These are phyloP conservation scores for Kodamaea leandrae DNA, from an alignment of 805 yeast species.

Conservation along the genomic window DNA sequence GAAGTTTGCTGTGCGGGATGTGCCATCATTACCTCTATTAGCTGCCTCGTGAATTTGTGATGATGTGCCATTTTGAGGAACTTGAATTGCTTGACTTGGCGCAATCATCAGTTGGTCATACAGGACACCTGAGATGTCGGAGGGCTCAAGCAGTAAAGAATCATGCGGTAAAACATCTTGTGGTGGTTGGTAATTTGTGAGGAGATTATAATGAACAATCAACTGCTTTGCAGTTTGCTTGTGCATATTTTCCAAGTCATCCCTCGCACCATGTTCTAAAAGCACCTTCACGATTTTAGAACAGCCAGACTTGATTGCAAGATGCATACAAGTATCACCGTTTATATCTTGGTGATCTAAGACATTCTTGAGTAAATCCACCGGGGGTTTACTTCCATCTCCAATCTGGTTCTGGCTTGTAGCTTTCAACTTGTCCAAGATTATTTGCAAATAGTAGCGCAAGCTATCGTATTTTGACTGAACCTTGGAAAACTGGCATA, in stretches of 20 bases:
- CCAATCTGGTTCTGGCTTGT: slow-evolving; percentile 28
- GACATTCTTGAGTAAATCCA: slow-evolving; percentile 59
- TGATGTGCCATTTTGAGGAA: neutral
- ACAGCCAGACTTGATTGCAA: slow-evolving; percentile 70
- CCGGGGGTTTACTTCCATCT: slow-evolving; percentile 37
- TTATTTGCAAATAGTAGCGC: slow-evolving; percentile 72
- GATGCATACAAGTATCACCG: slow-evolving; percentile 84
- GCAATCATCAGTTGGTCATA: slow-evolving; percentile 8
- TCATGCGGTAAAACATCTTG: slow-evolving; percentile 3
- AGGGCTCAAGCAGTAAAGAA: neutral
- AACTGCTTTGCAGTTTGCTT: slow-evolving; percentile 45
- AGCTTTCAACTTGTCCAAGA: slow-evolving; percentile 68
- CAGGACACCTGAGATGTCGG: slow-evolving; percentile 5
- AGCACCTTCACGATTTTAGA: slow-evolving; percentile 73
- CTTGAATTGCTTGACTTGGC: slow-evolving; percentile 1
- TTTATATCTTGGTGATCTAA: slow-evolving; percentile 74
- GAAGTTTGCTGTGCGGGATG: neutral
- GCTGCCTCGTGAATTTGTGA: neutral
- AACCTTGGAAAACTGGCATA: slow-evolving; percentile 67
- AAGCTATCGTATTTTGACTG: slow-evolving; percentile 73
- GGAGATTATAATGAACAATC: slow-evolving; percentile 39
- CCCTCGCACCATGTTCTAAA: slow-evolving; percentile 80
- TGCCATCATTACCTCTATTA: neutral
- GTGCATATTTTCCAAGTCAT: slow-evolving; percentile 43
- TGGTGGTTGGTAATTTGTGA: slow-evolving; percentile 9